These are phyloP conservation scores for Inga oerstediana DNA, from an alignment of 306 rosid genomes.

Conservation along the genomic window DNA sequence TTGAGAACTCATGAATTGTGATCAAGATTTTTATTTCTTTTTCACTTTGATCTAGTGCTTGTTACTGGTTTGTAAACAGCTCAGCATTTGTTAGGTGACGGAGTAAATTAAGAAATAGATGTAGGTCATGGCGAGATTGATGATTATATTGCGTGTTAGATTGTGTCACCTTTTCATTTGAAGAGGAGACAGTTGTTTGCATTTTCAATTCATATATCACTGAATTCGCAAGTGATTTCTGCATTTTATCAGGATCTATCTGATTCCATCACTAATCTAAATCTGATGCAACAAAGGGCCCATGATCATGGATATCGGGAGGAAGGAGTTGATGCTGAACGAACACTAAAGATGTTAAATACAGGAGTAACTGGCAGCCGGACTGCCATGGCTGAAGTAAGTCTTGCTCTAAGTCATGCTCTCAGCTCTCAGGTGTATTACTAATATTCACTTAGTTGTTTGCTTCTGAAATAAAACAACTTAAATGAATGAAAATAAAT, in stretches of 20 bases:
- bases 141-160: not conserved
- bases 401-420: constrained; percentile 50
- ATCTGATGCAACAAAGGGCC: constrained; percentile 51
- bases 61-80: not conserved
- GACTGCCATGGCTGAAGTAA: constrained; percentile 54
- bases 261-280: constrained; percentile 42
- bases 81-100: not conserved
- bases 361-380: constrained; percentile 51
- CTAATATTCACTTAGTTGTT: not conserved
- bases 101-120: not conserved
- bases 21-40: not conserved
- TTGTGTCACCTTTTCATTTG: not conserved
- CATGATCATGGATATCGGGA: constrained; percentile 52
- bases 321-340: constrained; percentile 61
- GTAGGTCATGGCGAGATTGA: not conserved
- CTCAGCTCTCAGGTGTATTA: not conserved
- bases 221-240: constrained; percentile 23
- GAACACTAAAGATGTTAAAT: constrained; percentile 63
- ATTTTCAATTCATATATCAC: constrained; percentile 19
- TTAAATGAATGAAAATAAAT: not conserved
- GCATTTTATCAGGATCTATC: constrained; percentile 57
- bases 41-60: not conserved
- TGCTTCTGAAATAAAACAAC: constrained; percentile 20
- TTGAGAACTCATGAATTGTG: not conserved
- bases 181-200: constrained; percentile 14